These are phyloP conservation scores for Neurospora terricola DNA, from an alignment of 495 filamentous ascomycete genomes.

Conservation along the genomic window DNA sequence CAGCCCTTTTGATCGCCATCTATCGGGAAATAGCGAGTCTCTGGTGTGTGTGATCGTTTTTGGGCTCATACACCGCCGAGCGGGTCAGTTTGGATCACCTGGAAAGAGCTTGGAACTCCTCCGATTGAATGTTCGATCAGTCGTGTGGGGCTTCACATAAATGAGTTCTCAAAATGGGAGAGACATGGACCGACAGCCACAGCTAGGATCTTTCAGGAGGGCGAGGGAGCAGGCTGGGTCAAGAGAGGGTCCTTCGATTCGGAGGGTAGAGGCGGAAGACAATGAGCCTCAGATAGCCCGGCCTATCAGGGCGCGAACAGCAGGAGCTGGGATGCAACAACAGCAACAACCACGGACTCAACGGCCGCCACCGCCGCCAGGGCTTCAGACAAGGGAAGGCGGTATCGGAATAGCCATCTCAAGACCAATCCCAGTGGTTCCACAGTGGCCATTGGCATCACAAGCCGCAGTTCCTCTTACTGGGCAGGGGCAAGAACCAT, in stretches of 20 bases:
- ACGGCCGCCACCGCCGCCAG: conserved; percentile 25
- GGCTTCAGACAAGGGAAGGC: conserved; percentile 29
- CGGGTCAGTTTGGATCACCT: neutral
- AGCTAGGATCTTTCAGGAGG: conserved; percentile 34
- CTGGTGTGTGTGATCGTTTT: neutral
- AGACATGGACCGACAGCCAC: conserved; percentile 30
- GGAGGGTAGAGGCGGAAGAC: conserved; percentile 16
- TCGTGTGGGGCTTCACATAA: conserved; percentile 23
- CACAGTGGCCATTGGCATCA: conserved; percentile 39
- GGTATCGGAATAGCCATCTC: conserved; percentile 41
- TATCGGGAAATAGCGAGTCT: neutral
- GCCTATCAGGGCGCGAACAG: conserved; percentile 27
- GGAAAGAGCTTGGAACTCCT: neutral
- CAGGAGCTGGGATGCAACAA: conserved; percentile 20
- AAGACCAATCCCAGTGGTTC: conserved; percentile 34
- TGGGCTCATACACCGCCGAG: neutral
- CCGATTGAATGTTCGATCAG: conserved; percentile 15
- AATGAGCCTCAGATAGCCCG: conserved; percentile 40
- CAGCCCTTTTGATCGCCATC: neutral
- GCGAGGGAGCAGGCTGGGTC: conserved; percentile 32
- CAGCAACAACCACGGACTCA: conserved; percentile 21
- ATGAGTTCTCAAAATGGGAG: conserved; percentile 44
- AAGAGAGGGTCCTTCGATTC: conserved; percentile 11
- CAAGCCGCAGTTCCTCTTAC: neutral
- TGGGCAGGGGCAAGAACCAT: conserved; percentile 31